Conservation (phyloP, 345 rosid genomes). For the Kandelia obovata region DNA sequence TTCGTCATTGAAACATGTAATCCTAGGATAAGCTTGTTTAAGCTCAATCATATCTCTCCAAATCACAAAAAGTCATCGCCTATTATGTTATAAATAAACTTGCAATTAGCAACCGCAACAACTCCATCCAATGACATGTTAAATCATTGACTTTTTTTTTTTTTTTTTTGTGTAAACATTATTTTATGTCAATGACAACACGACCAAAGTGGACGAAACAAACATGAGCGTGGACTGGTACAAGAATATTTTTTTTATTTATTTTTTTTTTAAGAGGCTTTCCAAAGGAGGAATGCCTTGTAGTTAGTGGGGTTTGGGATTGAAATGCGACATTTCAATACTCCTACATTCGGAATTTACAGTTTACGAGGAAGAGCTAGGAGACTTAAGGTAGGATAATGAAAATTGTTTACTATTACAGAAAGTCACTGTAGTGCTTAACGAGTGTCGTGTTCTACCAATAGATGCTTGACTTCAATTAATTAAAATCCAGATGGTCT, state of each 20-base stretch:
- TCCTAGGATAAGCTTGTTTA: slow-evolving; percentile 32
- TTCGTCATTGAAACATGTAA: slow-evolving; percentile 20
- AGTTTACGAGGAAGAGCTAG: no score
- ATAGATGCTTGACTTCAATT: neutral
- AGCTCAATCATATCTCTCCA: slow-evolving; percentile 13
- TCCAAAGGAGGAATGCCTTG: neutral
- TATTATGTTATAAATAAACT: neutral
- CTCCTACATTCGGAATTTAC: no score
- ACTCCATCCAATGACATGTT: slow-evolving; percentile 18
- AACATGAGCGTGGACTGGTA: neutral
- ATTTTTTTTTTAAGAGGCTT: neutral
- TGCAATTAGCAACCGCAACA: slow-evolving; percentile 10
- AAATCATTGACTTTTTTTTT: slow-evolving; percentile 12
- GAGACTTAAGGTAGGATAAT: neutral
- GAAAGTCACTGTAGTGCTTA: neutral
- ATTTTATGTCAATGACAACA: slow-evolving; percentile 10
- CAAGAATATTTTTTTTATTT: neutral
- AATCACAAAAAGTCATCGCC: slow-evolving; percentile 8
- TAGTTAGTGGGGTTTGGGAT: no score
- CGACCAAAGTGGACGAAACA: slow-evolving; percentile 12
- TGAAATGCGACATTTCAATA: no score
- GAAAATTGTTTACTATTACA: neutral
- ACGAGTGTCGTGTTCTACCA: slow-evolving; percentile 10
- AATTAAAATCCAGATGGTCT: no score
- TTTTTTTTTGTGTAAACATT: neutral